Conservation (phyloP, 371 early-diverging fungal species). For the Actinomortierella ambigua region DNA sequence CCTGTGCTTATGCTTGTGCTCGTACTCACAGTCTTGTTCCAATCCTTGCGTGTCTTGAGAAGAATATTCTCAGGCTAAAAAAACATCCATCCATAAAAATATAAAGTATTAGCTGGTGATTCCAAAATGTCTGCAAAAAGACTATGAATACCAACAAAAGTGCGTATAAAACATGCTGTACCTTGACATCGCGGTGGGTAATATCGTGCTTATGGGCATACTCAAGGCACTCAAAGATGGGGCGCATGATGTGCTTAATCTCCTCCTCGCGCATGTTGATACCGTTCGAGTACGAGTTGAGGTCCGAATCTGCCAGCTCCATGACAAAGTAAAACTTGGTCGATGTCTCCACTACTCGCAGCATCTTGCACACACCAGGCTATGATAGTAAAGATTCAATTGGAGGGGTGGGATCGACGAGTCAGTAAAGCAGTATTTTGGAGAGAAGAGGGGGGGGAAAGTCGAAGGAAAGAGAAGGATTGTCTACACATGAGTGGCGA, state of each 20-base stretch:
- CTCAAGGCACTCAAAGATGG: conserved; percentile 46
- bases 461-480: neutral
- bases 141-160: no score
- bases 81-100: neutral
- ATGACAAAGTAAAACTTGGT: conserved; percentile 46
- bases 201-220: conserved; percentile 35
- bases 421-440: no score
- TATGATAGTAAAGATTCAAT: neutral
- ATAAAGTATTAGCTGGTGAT: neutral
- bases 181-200: conserved; percentile 46
- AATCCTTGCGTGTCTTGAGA: conserved; percentile 29
- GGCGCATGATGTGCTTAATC: conserved; percentile 37
- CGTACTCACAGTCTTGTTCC: conserved; percentile 14
- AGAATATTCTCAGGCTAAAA: conserved; percentile 40
- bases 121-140: neutral
- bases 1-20: neutral
- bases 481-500: no score
- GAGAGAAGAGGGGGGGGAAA: neutral
- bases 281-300: conserved; percentile 45
- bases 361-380: conserved; percentile 42
- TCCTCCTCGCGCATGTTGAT: conserved; percentile 46
- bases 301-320: conserved; percentile 42
- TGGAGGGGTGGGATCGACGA: neutral
- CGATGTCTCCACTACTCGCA: conserved; percentile 40
- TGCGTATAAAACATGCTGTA: neutral